Evolutionary conservation across 805 yeast genomes (phyloP), one percentile per base, ranked within the genome.

Genomic region (Wickerhamiella shivajii): DNA sequence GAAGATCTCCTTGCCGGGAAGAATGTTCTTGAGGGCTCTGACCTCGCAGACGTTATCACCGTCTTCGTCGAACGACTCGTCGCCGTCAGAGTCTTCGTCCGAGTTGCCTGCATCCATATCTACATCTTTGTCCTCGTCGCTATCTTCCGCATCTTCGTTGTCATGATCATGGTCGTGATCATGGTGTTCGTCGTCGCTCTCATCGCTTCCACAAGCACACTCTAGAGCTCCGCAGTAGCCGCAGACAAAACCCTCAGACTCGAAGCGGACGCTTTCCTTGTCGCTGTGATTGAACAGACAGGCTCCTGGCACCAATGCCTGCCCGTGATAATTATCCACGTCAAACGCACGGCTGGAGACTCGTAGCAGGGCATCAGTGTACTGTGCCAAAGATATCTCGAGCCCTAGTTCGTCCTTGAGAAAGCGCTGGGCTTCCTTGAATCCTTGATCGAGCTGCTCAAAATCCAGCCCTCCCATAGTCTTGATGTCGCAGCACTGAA

Each of bases 301-400:
- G 0, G 95, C 96, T 11, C 84, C 80, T 0, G 96, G 95, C 16
- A 85, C 93, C 31, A 87, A 57, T 0, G 79, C 81, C 19, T 75
- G 61, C 20, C 73, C 78, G 45, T 77, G 81, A 49, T 54, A 84
- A 31, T 63, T 63, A 52, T 87, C 97, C 18, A 85, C 69, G 25
- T 72, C 74, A 51, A 87, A 85, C 1, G 85, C 84, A 40, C 95
- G 64, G 1, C 90, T 71, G 0, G 85, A 71, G 11, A 81, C 71
- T 2, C 63, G 61, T 5, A 70, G 64, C 2, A 78, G 72, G 42
- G 80, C 79, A 12, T 51, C 50, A 6, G 51, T 44, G 36, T 68
- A 67, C 26, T 46, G 50, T 6, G 44, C 44, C 24, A 35, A 42
- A 2, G 40, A 27, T 8, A 38, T 6, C 28, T 30, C 18, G n/a